Percentiles rank a stretch among this genome's conserved stretches.
These are phyloP conservation scores for Vararia minispora DNA, from an alignment of 768 basidiomycete genomes.

Conservation along the genomic window DNA sequence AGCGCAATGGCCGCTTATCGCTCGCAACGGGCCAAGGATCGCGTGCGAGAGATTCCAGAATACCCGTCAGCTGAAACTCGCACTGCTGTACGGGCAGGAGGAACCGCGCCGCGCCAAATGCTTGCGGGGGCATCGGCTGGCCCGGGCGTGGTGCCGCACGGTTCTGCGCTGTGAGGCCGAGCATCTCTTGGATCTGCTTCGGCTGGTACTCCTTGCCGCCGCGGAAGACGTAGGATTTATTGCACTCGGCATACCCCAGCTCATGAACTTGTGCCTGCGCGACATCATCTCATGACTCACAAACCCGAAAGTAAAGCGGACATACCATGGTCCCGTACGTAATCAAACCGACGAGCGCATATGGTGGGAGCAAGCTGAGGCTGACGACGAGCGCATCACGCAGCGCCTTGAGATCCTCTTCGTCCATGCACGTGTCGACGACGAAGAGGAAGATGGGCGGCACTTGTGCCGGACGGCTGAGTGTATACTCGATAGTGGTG, in stretches of 20 bases:
- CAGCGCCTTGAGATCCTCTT: slow-evolving; percentile 91
- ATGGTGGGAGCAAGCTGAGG: slow-evolving; percentile 85
- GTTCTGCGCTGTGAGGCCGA: slow-evolving; percentile 69
- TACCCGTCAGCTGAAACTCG: slow-evolving; percentile 93
- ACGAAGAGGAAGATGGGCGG: slow-evolving; percentile 97
- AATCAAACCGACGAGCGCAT: slow-evolving; percentile 89
- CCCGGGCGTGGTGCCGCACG: slow-evolving; percentile 83
- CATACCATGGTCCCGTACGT: slow-evolving; percentile 95
- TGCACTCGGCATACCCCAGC: slow-evolving; percentile 91
- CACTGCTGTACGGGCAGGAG: slow-evolving; percentile 83
- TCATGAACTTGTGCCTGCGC: slow-evolving; percentile 95
- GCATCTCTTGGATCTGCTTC: slow-evolving; percentile 98
- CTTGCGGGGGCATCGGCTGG: slow-evolving; percentile 68
- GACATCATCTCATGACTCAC: background rate
- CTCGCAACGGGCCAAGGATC: slow-evolving; percentile 98
- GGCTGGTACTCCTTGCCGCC: slow-evolving; percentile 93
- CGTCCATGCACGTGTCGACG: slow-evolving; percentile 92
- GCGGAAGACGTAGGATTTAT: slow-evolving; percentile 97
- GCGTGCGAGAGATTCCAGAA: slow-evolving; percentile 75
- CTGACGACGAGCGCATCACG: slow-evolving; percentile 93
- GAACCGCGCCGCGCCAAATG: slow-evolving; percentile 84
- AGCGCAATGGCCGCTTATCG: slow-evolving; percentile 86
- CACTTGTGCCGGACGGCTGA: slow-evolving; percentile 79
- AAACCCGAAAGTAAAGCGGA: slow-evolving; percentile 5
- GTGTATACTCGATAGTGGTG: slow-evolving; percentile 99